Evolutionary conservation across 805 yeast species (phyloP), one percentile per base, ranked within the genome.

Genomic region (Lipomyces yamanashiensis): DNA sequence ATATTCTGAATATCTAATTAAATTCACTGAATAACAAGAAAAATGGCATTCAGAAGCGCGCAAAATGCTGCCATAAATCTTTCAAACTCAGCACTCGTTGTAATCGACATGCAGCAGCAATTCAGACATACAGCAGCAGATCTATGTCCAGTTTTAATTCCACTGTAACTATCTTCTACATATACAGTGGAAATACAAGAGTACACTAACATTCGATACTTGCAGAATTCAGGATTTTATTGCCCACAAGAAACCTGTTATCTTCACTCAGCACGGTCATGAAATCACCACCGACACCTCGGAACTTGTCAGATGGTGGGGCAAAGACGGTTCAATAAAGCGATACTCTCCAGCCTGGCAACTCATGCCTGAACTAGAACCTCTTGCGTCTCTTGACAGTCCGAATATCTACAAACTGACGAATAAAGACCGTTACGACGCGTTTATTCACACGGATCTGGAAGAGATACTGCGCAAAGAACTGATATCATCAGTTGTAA

Each of bases 191-290:
- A 15, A 19, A 43, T 12, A 19, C 41, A 28, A 2, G 49, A 1
- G 10, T 21, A 19, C 19, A 15, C 34, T 39, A 37, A 40, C 21
- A 17, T 21, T 15, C 9, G 10, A 2, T 23, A 7, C 7, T 2
- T 23, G n/a, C n/a, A 49, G 66, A 19, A 63, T 63, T 43, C 50
- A 44, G 15, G 48, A 41, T 3, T 63, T 63, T 33, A 39, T 19
- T 21, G 41, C 10, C 19, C 48, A 15, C 33, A 37, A 33, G 15
- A 43, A 34, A 15, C 67, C 63, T n/a, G 67, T 64, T 2, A 43
- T 64, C 9, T 62, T 64, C 60, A 64, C 67, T 7, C 67, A 64
- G 36, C 67, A 62, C 48, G 67, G 67, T 28, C 67, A 64, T 23
- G 50, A 48, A 15, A 39, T 57, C 15, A 37, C 44, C 4, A n/a